Percentiles rank a stretch among this genome's conserved stretches.
These are phyloP conservation scores for Tephrocybe sp. DNA, from an alignment of 768 basidiomycete genomes.

Conservation along the genomic window DNA sequence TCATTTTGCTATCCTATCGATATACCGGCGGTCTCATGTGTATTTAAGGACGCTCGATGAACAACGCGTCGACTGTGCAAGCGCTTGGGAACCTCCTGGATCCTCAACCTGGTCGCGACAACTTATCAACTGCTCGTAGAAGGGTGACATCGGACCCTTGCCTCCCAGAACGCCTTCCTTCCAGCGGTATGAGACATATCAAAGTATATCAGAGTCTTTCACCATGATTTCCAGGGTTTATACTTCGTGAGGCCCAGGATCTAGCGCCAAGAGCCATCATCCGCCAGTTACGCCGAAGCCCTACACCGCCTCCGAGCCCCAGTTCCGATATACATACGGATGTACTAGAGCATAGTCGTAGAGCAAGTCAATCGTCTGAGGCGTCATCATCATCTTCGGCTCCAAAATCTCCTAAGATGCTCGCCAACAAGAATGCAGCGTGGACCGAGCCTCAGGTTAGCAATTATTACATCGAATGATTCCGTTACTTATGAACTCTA, in stretches of 20 bases:
- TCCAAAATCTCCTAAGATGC: constrained; percentile 11
- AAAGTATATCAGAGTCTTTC: not conserved
- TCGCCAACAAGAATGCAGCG: constrained; percentile 14
- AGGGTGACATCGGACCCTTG: constrained; percentile 51
- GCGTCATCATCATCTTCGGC: constrained; percentile 17
- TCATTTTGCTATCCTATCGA: not conserved
- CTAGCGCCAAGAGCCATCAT: constrained; percentile 57
- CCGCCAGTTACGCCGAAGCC: constrained; percentile 48
- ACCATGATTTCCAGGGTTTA: constrained; percentile 47
- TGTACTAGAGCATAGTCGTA: constrained; percentile 14
- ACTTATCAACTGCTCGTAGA: constrained; percentile 28
- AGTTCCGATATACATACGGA: constrained; percentile 16
- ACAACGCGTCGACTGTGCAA: constrained; percentile 45
- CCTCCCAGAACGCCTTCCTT: constrained; percentile 68
- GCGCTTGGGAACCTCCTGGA: constrained; percentile 30
- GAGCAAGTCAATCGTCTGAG: constrained; percentile 22
- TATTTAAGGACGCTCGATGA: constrained; percentile 23
- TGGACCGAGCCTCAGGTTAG: constrained; percentile 58
- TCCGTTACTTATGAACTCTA: not conserved
- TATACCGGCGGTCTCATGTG: constrained; percentile 8
- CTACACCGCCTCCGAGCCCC: constrained; percentile 33
- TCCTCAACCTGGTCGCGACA: constrained; percentile 6
- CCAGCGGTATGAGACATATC: constrained; percentile 44
- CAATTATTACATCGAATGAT: not conserved
- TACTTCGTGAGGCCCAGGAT: constrained; percentile 67